Evolutionary conservation across 352 stramenopile genomes (phyloP).

Genomic region (Thraustochytrium sp.): DNA sequence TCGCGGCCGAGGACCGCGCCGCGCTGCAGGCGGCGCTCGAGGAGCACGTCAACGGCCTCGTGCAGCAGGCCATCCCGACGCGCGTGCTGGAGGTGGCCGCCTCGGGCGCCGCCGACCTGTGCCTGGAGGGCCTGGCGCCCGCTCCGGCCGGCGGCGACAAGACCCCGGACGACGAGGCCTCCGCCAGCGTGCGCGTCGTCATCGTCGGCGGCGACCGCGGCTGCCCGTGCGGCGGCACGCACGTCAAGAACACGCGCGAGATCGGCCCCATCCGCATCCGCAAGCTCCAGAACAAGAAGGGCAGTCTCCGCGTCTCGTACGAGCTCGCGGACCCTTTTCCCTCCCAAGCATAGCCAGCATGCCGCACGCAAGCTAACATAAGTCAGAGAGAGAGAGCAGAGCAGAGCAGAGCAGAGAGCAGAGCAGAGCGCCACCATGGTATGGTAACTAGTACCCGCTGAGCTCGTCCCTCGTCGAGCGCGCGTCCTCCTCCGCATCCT

Average conservation of each 20-base stretch:
- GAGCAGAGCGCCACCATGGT: too few relatives aligned
- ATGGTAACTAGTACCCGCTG: too few relatives aligned
- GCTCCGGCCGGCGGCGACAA: slow-evolving; percentile 51
- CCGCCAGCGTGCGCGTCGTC: slow-evolving; percentile 57
- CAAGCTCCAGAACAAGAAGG: slow-evolving; percentile 69
- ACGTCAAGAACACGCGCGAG: slow-evolving; percentile 60
- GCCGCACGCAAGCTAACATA: too few relatives aligned
- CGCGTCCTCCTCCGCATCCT: too few relatives aligned
- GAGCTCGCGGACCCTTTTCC: too few relatives aligned
- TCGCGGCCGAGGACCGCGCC: slow-evolving; percentile 52
- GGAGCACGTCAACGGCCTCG: slow-evolving; percentile 55
- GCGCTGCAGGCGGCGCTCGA: slow-evolving; percentile 57
- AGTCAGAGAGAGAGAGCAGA: too few relatives aligned
- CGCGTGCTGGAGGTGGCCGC: slow-evolving; percentile 54
- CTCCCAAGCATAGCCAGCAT: too few relatives aligned
- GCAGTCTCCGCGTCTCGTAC: slow-evolving; percentile 63
- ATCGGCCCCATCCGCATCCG: slow-evolving; percentile 58
- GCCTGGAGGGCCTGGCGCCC: slow-evolving; percentile 54
- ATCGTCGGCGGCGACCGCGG: slow-evolving; percentile 55
- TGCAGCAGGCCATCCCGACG: slow-evolving; percentile 59
- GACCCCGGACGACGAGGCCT: slow-evolving; percentile 15
- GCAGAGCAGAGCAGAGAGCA: too few relatives aligned
- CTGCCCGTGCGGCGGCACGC: slow-evolving; percentile 71
- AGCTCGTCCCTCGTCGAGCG: too few relatives aligned
- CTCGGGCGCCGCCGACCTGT: slow-evolving; percentile 52